These are phyloP conservation scores for Kentomonas sorsogonicus DNA, from an alignment of 208 protist genomes.

Conservation along the genomic window DNA sequence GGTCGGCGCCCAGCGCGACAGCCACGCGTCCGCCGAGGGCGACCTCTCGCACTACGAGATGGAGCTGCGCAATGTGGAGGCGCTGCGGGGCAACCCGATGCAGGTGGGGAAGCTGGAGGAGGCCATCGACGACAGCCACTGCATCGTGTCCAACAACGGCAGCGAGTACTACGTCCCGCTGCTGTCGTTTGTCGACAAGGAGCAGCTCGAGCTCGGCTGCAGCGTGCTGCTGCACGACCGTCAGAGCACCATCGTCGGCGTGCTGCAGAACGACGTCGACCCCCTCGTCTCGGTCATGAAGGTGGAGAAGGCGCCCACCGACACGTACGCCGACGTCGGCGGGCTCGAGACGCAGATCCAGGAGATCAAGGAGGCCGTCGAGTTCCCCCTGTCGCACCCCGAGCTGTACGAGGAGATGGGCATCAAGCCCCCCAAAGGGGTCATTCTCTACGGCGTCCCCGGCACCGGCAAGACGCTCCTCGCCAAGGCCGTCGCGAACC, in stretches of 20 bases:
- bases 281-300: slow-evolving; percentile 99
- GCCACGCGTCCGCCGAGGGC: slow-evolving; percentile 78
- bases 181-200: slow-evolving; percentile 99
- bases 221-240: slow-evolving; percentile 98
- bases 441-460: slow-evolving; percentile 99
- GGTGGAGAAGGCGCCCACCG: slow-evolving; percentile 98
- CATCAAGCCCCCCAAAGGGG: slow-evolving; percentile 99
- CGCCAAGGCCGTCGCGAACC: slow-evolving; percentile 99
- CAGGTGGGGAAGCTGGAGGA: slow-evolving; percentile 99
- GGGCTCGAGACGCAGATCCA: slow-evolving; percentile 99
- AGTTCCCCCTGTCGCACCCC: slow-evolving; percentile 99
- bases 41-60: slow-evolving; percentile 88
- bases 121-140: slow-evolving; percentile 99
- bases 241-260: slow-evolving; percentile 95
- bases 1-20: slow-evolving; percentile 69
- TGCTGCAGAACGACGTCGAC: slow-evolving; percentile 98
- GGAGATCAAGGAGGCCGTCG: slow-evolving; percentile 99
- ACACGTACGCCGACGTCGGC: slow-evolving; percentile 99
- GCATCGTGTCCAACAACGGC: slow-evolving; percentile 96
- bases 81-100: slow-evolving; percentile 97
- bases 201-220: slow-evolving; percentile 96
- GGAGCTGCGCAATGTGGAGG: slow-evolving; percentile 96
- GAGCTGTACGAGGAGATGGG: slow-evolving; percentile 99
- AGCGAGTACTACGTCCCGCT: slow-evolving; percentile 99
- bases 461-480: slow-evolving; percentile 99